These are phyloP conservation scores for Austroboletus novae-zelandiae DNA, from an alignment of 1,284 basidiomycete species.

Conservation along the genomic window DNA sequence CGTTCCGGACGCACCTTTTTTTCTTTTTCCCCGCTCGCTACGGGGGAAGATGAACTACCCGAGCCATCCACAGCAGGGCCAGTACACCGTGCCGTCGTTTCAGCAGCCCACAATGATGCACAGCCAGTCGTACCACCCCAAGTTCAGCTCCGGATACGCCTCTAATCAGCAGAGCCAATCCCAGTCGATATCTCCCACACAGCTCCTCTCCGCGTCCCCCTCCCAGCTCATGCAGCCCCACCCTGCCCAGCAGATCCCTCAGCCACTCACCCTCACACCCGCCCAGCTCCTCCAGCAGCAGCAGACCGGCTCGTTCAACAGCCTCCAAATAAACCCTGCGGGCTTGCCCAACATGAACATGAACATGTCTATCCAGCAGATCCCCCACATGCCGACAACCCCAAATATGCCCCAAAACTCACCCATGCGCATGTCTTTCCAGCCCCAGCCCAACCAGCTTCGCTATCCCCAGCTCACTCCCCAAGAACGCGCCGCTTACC, in stretches of 20 bases:
- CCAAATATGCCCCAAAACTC: slow-evolving; percentile 17
- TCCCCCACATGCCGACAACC: slow-evolving; percentile 2
- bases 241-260: slow-evolving; percentile 11
- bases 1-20: slow-evolving; percentile 1
- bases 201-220: slow-evolving; percentile 19
- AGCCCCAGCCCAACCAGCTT: not conserved
- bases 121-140: slow-evolving; percentile 15
- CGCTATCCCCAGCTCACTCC: slow-evolving; percentile 21
- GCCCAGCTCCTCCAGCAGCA: slow-evolving; percentile 32
- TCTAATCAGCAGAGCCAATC: slow-evolving; percentile 3
- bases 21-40: not conserved
- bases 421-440: slow-evolving; percentile 19
- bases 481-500: slow-evolving; percentile 21
- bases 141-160: slow-evolving; percentile 17
- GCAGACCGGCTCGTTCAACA: slow-evolving; percentile 14
- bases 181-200: slow-evolving; percentile 28
- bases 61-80: slow-evolving; percentile 21
- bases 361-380: slow-evolving; percentile 17
- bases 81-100: slow-evolving; percentile 24
- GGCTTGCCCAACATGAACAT: not conserved
- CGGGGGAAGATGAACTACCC: slow-evolving; percentile 25
- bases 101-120: slow-evolving; percentile 15
- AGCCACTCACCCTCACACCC: slow-evolving; percentile 29
- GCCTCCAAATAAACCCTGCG: slow-evolving; percentile 2
- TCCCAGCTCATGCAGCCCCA: slow-evolving; percentile 23